phyloP scores from a whole-genome alignment of 768 basidiomycete species.

The Lepiota brunneoincarnata region DNA sequence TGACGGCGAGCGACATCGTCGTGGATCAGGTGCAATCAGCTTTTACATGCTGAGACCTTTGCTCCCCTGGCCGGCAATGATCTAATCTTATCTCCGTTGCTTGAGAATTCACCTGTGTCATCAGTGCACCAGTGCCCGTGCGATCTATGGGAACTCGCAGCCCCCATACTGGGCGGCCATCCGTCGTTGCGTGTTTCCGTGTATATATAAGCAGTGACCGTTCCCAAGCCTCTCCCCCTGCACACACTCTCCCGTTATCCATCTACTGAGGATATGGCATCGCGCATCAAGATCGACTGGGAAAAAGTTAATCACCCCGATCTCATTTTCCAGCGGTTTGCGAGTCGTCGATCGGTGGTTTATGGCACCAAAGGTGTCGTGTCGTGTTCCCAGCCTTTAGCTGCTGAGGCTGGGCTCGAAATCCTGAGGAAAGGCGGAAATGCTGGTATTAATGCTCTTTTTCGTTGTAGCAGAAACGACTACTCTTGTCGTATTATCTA shows the following conservation, averaged over 20 bases:
- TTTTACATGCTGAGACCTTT: neutral
- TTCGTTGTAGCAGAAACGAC: neutral
- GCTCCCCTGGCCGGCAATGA: neutral
- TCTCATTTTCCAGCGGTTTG: conserved; percentile 63
- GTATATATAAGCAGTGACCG: neutral
- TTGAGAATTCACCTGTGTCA: neutral
- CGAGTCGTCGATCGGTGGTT: conserved; percentile 83
- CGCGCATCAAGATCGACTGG: conserved; percentile 43
- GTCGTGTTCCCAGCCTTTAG: conserved; percentile 87
- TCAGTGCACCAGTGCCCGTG: neutral
- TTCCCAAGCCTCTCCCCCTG: neutral
- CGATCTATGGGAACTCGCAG: neutral
- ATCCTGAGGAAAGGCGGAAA: conserved; percentile 93
- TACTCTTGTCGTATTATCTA: conserved; percentile 23
- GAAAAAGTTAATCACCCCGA: conserved; percentile 67
- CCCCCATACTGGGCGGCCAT: neutral
- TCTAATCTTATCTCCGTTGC: conserved; percentile 7
- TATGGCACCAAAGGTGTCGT: conserved; percentile 88
- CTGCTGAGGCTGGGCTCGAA: conserved; percentile 88
- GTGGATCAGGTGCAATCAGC: conserved; percentile 6
- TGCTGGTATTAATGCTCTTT: conserved; percentile 56
- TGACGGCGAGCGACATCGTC: conserved; percentile 53
- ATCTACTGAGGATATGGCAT: conserved; percentile 24
- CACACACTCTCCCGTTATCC: neutral
- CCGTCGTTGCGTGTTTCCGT: neutral